Percentiles rank a stretch among this genome's conserved stretches.
phyloP scores from a whole-genome alignment of 345 rosid species.

The Melastoma malabathricum region DNA sequence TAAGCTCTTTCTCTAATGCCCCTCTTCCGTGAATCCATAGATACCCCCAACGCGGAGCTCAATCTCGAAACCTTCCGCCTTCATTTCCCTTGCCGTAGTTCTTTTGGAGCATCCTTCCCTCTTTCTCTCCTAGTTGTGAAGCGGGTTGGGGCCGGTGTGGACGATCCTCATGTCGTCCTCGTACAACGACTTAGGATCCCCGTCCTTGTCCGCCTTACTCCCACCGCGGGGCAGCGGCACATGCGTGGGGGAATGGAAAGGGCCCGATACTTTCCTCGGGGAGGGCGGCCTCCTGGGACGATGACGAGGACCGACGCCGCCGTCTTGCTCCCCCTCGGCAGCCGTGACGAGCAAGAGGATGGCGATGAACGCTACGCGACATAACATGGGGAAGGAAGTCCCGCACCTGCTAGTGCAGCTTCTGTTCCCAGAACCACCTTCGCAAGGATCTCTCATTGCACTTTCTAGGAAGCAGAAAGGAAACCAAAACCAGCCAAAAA shows the following conservation, averaged over 20 bases:
- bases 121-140: slow-evolving; percentile 44
- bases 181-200: slow-evolving; percentile 27
- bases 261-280: too few relatives aligned
- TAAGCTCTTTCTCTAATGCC: neutral
- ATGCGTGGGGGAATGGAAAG: neutral
- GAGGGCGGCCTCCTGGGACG: slow-evolving; percentile 1
- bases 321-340: slow-evolving; percentile 21
- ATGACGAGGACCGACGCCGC: slow-evolving; percentile 22
- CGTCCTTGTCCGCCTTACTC: slow-evolving; percentile 8
- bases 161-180: slow-evolving; percentile 71
- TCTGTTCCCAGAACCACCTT: slow-evolving; percentile 10
- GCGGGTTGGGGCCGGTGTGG: slow-evolving; percentile 93
- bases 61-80: slow-evolving; percentile 1
- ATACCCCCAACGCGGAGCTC: slow-evolving; percentile 1
- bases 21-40: neutral
- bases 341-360: slow-evolving; percentile 23
- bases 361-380: slow-evolving; percentile 31
- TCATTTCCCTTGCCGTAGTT: neutral
- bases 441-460: slow-evolving; percentile 22
- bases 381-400: slow-evolving; percentile 22
- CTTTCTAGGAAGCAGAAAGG: neutral
- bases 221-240: neutral
- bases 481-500: neutral
- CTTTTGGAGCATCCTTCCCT: neutral
- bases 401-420: slow-evolving; percentile 9